Evolutionary conservation across 2,329 filamentous ascomycete species (phyloP).

Genomic region (Drechslera avenae): DNA sequence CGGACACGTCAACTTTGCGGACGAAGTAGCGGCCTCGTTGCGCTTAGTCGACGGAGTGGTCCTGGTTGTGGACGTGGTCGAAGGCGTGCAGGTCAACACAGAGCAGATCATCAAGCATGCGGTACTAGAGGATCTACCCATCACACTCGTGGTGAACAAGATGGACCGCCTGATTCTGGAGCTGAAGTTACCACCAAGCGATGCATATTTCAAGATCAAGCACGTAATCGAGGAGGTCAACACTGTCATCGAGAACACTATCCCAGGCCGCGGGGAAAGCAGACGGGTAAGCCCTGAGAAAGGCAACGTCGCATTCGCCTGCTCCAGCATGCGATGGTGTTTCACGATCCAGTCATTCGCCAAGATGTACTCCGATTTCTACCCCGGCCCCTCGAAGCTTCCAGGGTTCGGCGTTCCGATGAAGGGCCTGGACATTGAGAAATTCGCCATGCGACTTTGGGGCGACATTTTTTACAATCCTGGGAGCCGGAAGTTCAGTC

Average conservation of each 20-base stretch:
- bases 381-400: conserved; percentile 61
- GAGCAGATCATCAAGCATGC: conserved; percentile 98
- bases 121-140: conserved; percentile 83
- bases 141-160: conserved; percentile 95
- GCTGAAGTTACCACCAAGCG: conserved; percentile 88
- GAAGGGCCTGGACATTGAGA: conserved; percentile 68
- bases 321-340: conserved; percentile 92
- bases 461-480: conserved; percentile 98
- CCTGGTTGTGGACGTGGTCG: conserved; percentile 92
- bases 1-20: conserved; percentile 97
- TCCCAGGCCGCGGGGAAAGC: conserved; percentile 79
- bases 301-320: conserved; percentile 97
- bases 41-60: conserved; percentile 90
- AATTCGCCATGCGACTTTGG: conserved; percentile 88
- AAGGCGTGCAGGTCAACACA: conserved; percentile 98
- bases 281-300: conserved; percentile 90
- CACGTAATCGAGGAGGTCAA: conserved; percentile 99
- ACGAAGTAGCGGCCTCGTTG: conserved; percentile 89
- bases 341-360: conserved; percentile 94
- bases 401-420: conserved; percentile 43
- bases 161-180: conserved; percentile 95
- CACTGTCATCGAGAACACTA: conserved; percentile 85
- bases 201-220: conserved; percentile 98
- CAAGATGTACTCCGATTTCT: conserved; percentile 92
- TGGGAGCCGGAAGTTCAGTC: conserved; percentile 84